phyloP scores from a whole-genome alignment of 306 rosid genomes.

The Cicer judaicum region DNA sequence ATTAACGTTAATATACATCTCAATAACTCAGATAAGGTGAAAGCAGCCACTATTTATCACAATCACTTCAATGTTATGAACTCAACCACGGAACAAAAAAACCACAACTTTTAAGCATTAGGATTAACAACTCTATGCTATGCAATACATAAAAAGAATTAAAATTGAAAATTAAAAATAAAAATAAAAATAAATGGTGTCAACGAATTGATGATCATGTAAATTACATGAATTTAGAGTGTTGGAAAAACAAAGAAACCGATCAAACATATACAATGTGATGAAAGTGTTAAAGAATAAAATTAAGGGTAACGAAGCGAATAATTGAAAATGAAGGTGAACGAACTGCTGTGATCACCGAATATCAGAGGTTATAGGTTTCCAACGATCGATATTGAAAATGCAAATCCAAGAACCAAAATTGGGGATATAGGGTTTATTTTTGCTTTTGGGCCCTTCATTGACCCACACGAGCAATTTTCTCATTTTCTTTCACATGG shows the following conservation, averaged over 20 bases:
- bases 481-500: too few species aligned
- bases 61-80: constrained; percentile 16
- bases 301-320: neutral
- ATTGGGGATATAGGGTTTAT: constrained; percentile 20
- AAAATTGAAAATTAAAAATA: neutral
- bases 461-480: too few species aligned
- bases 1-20: neutral
- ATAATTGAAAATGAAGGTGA: neutral
- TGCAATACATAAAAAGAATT: neutral
- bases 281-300: constrained; percentile 10
- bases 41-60: constrained; percentile 7
- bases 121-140: neutral
- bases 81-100: neutral
- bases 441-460: neutral
- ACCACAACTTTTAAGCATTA: neutral
- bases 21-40: neutral
- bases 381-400: neutral
- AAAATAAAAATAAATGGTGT: neutral
- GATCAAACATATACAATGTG: neutral
- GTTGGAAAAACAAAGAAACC: neutral
- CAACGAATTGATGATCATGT: neutral
- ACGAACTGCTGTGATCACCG: neutral
- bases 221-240: constrained; percentile 7
- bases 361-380: neutral
- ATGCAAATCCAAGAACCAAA: neutral